Base-by-base conservation (phyloP, 2,329 filamentous ascomycete species). In the Claviceps purpurea region DNA sequence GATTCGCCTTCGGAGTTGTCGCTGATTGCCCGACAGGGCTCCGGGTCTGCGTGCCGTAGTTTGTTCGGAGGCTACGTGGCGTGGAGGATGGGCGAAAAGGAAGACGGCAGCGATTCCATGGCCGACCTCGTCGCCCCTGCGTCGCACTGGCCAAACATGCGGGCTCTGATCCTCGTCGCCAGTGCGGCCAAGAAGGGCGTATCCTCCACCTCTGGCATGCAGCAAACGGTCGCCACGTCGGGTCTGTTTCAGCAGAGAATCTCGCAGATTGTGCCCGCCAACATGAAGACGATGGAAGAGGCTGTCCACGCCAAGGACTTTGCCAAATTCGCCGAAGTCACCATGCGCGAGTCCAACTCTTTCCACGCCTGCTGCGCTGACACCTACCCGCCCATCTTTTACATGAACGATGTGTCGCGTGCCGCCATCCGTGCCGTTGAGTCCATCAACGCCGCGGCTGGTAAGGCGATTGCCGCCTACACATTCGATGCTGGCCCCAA, bases 401-500 rank as follows among this genome's bases (percentile, higher is more conserved):
- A 98, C 75, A 84, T 98, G 77, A 98, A 96, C 70, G 93, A 98
- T 65, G 84, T 91, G 16, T 91, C 85, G 20, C 77, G 86, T 40
- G 89, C 91, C 1, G 89, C 91, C 5, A 88, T 98, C 55, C 79
- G 88, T 50, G 82, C 89, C 16, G 90, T 96, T 34, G 89, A 98
- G 72, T 78, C 83, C 59, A 87, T 97, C 71, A 98, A 98, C 65
- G 76, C 76, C 51, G 77, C 78, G 24, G 88, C 86, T 4, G 89
- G 88, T 51, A 84, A 82, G 70, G 83, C 79, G 0, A 78, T 97
- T 18, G 89, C 88, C 3, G 93, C 93, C 3, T 98, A 98, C 69
- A 98, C 93, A 0, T 98, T 97, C 63, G 93, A 98, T 65, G 93
- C 93, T 0, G 93, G 93, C 50, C 93, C 93, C 51, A 98, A 98